Evolutionary conservation across 768 basidiomycete species (phyloP), one percentile per base, ranked within the genome.

Genomic region (Harrya chromipes): DNA sequence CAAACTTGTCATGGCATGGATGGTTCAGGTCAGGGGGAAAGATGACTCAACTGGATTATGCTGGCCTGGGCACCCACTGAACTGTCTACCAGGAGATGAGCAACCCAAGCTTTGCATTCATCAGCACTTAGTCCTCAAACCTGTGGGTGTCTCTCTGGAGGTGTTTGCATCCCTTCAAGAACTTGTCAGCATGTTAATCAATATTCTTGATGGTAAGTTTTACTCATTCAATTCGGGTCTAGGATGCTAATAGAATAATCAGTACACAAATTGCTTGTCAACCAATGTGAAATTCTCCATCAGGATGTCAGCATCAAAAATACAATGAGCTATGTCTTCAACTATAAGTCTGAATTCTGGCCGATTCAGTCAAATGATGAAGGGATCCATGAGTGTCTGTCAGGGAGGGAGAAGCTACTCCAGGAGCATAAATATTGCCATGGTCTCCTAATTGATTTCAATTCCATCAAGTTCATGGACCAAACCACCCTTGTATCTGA

Each of bases 381-480:
- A 4, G 13, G 11, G 6, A 1, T 26, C n/a, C 16, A n/a, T 17
- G 4, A 21, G 2, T 26, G 17, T 33, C 29, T 44, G 12, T 17
- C 4, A 2, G n/a, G 2, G 6, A 23, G 31, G 34, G 43, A 40
- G 2, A 34, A 50, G 23, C 3, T 17, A 9, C 8, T 52, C 27
- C 16, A 31, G 14, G 16, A 37, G 12, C 10, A 16, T n/a, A 20
- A 33, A 13, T 52, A 20, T 31, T 17, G 21, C 24, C 17, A 14
- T 4, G 46, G 50, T 31, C 45, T 47, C 14, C 14, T 52, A 4
- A 52, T 52, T 11, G 35, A 52, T 10, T 52, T 47, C 6, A 19
- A 52, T 20, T 47, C 38, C 33, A 26, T 36, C 10, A 46, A 27
- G 38, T 46, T 51, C n/a, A 8, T 31, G 16, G n/a, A 38, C 12